Evolutionary conservation across 2,329 filamentous ascomycete genomes (phyloP).

Genomic region (Venturia effusa): DNA sequence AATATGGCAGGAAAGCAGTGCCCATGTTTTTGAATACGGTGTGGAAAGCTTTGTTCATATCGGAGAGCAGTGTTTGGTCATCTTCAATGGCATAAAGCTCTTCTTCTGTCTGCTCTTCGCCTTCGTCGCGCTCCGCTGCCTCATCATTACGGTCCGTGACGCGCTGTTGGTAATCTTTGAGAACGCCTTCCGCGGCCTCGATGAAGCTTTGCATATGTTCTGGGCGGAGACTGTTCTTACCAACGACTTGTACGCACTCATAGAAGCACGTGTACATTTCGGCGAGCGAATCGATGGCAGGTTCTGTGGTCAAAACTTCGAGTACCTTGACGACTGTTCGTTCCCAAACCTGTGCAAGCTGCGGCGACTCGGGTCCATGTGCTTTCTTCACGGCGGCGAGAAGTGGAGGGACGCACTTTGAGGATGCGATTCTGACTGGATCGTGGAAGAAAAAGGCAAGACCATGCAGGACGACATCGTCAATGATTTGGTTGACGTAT

Average conservation of each 20-base stretch:
- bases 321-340: slow-evolving; percentile 81
- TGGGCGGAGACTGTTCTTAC: slow-evolving; percentile 66
- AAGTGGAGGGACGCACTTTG: slow-evolving; percentile 86
- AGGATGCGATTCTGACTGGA: slow-evolving; percentile 86
- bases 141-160: slow-evolving; percentile 79
- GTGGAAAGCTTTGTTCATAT: slow-evolving; percentile 99
- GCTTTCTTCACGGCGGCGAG: slow-evolving; percentile 90
- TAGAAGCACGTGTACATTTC: slow-evolving; percentile 99
- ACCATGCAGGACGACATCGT: slow-evolving; percentile 88
- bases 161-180: slow-evolving; percentile 87
- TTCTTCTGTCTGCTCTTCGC: slow-evolving; percentile 81
- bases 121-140: slow-evolving; percentile 71
- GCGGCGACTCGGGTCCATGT: slow-evolving; percentile 67
- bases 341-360: slow-evolving; percentile 74
- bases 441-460: slow-evolving; percentile 99
- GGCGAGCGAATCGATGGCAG: slow-evolving; percentile 87
- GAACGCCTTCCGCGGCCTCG: slow-evolving; percentile 68
- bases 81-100: slow-evolving; percentile 87
- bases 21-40: slow-evolving; percentile 97
- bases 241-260: slow-evolving; percentile 89
- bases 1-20: slow-evolving; percentile 69
- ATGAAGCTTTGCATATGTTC: slow-evolving; percentile 83
- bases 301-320: slow-evolving; percentile 86
- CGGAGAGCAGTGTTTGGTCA: slow-evolving; percentile 88
- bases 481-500: slow-evolving; percentile 87